Conservation (phyloP, 768 basidiomycete genomes). For the Xerocomellus amylosporus region DNA sequence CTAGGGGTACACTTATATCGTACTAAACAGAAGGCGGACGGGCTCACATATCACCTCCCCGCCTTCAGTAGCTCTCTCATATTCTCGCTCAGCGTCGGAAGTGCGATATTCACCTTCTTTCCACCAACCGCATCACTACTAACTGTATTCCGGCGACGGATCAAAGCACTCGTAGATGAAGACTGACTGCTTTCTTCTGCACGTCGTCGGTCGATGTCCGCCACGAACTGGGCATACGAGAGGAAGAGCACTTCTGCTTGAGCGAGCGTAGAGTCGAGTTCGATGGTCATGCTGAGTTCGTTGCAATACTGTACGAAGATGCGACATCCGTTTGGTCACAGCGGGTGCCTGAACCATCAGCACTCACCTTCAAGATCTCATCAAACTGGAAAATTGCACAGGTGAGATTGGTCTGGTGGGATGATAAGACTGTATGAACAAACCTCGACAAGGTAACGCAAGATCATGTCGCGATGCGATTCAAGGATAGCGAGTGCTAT, state of each 20-base stretch:
- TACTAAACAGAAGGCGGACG: slow-evolving; percentile 1
- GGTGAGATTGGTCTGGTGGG: slow-evolving; percentile 1
- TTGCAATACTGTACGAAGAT: slow-evolving; percentile 70
- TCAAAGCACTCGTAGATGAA: slow-evolving; percentile 28
- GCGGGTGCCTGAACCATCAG: neutral
- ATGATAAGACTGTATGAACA: slow-evolving; percentile 18
- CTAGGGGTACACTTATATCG: slow-evolving; percentile 1
- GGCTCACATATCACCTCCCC: slow-evolving; percentile 31
- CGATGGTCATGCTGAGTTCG: slow-evolving; percentile 94
- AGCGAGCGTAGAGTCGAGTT: slow-evolving; percentile 90
- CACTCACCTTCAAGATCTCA: slow-evolving; percentile 30
- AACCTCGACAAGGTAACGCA: slow-evolving; percentile 93
- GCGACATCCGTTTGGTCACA: slow-evolving; percentile 1
- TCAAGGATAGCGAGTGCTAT: slow-evolving; percentile 92
- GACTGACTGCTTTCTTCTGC: slow-evolving; percentile 46
- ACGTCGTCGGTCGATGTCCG: slow-evolving; percentile 81
- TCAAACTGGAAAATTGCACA: slow-evolving; percentile 56
- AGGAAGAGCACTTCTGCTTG: slow-evolving; percentile 97
- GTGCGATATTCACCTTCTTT: slow-evolving; percentile 33
- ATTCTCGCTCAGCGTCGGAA: slow-evolving; percentile 58
- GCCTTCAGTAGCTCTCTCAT: slow-evolving; percentile 57
- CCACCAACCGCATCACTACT: slow-evolving; percentile 1
- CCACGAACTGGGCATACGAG: slow-evolving; percentile 84
- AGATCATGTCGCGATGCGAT: slow-evolving; percentile 91
- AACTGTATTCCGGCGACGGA: slow-evolving; percentile 31